phyloP scores from a whole-genome alignment of 2,329 filamentous ascomycete species.

The Colletotrichum orchidophilum region DNA sequence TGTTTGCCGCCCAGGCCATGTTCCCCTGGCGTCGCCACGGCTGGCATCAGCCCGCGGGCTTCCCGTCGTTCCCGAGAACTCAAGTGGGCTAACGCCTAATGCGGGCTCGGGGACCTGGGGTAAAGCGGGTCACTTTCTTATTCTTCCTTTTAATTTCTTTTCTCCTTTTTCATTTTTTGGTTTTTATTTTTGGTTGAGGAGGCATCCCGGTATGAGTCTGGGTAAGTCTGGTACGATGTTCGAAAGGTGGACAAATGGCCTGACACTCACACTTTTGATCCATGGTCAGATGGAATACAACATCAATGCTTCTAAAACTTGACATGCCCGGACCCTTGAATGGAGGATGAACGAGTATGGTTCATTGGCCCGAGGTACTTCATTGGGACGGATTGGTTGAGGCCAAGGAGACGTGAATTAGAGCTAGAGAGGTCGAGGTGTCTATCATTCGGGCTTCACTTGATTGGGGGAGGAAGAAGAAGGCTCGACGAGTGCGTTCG shows the following conservation, averaged over 20 bases:
- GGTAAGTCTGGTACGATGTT: not conserved
- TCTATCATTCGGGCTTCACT: too few relatives aligned
- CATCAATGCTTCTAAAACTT: not conserved
- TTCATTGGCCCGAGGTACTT: too few relatives aligned
- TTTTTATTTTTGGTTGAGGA: too few relatives aligned
- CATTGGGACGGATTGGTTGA: not conserved
- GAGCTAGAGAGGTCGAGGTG: too few relatives aligned
- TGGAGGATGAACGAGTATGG: too few relatives aligned
- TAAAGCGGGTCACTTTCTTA: conserved; percentile 20
- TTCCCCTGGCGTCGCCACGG: not conserved
- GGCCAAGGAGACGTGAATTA: too few relatives aligned
- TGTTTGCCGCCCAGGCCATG: not conserved
- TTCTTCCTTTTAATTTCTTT: too few relatives aligned
- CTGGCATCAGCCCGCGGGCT: not conserved
- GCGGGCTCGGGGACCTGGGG: conserved; percentile 22
- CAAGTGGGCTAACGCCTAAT: not conserved
- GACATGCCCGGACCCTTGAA: too few relatives aligned
- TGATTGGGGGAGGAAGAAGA: not conserved
- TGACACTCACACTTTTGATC: not conserved
- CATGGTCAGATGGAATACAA: not conserved
- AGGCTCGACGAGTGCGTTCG: not conserved
- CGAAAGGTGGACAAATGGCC: not conserved
- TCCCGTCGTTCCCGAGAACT: not conserved
- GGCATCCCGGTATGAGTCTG: not conserved
- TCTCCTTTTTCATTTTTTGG: too few relatives aligned